Conservation (phyloP, 768 basidiomycete species). For the Mycena polygramma region DNA sequence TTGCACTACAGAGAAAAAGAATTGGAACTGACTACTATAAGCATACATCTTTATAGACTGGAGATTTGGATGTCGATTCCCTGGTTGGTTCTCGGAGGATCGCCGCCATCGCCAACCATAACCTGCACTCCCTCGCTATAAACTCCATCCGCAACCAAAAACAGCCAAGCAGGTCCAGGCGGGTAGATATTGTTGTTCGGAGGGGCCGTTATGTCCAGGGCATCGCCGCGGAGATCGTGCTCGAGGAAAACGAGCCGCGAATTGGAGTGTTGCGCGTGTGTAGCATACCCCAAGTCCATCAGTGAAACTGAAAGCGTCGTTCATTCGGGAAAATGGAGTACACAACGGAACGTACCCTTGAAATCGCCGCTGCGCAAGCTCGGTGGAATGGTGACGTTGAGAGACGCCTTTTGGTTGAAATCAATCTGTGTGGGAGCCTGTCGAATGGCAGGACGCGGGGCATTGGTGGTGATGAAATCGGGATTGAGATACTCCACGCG, state of each 20-base stretch:
- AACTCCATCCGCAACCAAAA: constrained; percentile 26
- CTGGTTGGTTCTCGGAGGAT: constrained; percentile 5
- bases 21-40: too few species aligned
- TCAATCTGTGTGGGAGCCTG: constrained; percentile 44
- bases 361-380: constrained; percentile 24
- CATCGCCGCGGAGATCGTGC: constrained; percentile 11
- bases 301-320: constrained; percentile 18
- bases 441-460: constrained; percentile 40
- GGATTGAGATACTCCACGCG: constrained; percentile 51
- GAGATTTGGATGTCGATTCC: too few species aligned
- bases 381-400: constrained; percentile 49
- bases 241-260: constrained; percentile 31
- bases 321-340: too few species aligned
- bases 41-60: too few species aligned
- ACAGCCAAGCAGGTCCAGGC: constrained; percentile 33
- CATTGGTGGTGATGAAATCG: constrained; percentile 45
- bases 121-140: constrained; percentile 28
- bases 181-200: constrained; percentile 31
- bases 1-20: too few species aligned
- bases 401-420: constrained; percentile 50
- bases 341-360: constrained; percentile 27
- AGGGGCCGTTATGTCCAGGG: constrained; percentile 28
- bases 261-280: constrained; percentile 41
- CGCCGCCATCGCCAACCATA: constrained; percentile 29
- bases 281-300: constrained; percentile 48